Base-by-base conservation (phyloP, 139 green algal species). In the Pseudopediastrum boryanum region DNA sequence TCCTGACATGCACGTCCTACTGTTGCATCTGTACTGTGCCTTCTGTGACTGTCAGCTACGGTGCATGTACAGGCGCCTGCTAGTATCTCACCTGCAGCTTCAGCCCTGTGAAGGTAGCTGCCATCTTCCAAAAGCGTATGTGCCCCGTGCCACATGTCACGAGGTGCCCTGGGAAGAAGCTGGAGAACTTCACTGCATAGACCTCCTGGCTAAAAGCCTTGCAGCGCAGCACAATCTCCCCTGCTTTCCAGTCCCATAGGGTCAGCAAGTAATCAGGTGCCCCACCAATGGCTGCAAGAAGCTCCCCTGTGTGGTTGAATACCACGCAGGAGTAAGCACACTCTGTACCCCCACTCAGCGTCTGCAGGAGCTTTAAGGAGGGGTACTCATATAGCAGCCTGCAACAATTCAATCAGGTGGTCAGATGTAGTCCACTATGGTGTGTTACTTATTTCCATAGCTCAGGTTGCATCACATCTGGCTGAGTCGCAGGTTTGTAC, bases 121-220 rank as follows among this genome's bases (percentile, higher is more conserved):
- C 92, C 89, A 96, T 94, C 69, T 90, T 92, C 93, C 93, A 97
- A 84, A 97, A 96, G 3, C 91, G 81, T 62, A 97, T 94, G 84
- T 97, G 93, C 36, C 93, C 91, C 19, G 88, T 93, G 39, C 93
- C 85, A 8, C 70, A 90, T 27, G 89, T 94, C 13, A 84, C 88
- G 8, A 95, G 83, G 58, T 83, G 74, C 25, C 90, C 91, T 29
- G 90, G 58, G 52, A 92, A 89, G 75, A 84, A 90, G 0, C 80
- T 86, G 4, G 84, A 94, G 82, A 95, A 97, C 2, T 65, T 71
- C 12, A 95, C 84, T 1, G 35, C 79, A 75, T 90, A 93, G 33
- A 94, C 86, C 50, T 94, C 88, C 78, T 95, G 92, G 12, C 79
- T 89, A 79, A 95, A 96, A 1, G 93, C 92, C 79, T 95, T 95